phyloP scores from a whole-genome alignment of 1,139 yeast species.

The Yamadazyma buinensis region DNA sequence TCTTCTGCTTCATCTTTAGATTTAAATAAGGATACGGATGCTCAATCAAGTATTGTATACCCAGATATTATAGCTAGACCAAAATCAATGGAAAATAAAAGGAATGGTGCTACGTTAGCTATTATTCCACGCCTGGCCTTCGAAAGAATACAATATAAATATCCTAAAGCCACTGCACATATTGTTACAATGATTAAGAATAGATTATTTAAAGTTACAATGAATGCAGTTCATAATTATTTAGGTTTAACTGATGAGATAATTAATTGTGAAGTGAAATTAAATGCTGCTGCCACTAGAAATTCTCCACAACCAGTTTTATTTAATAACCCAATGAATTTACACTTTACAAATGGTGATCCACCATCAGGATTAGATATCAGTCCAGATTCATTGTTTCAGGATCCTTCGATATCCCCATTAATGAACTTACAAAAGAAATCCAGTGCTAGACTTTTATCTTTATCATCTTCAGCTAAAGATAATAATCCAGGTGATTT shows the following conservation, averaged over 20 bases:
- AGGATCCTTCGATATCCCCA: conserved; percentile 5
- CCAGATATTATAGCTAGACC: conserved; percentile 54
- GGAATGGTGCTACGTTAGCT: conserved; percentile 72
- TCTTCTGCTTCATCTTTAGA: conserved; percentile 15
- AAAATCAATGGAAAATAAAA: conserved; percentile 21
- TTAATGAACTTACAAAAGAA: conserved; percentile 1
- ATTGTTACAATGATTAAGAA: conserved; percentile 91
- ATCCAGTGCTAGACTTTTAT: conserved; percentile 57
- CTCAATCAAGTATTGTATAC: not conserved
- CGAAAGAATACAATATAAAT: conserved; percentile 63
- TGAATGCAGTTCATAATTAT: conserved; percentile 84
- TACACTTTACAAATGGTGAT: conserved; percentile 13
- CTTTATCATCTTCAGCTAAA: conserved; percentile 55
- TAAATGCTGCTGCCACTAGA: conserved; percentile 48
- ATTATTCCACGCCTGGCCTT: conserved; percentile 87
- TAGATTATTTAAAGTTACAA: conserved; percentile 82
- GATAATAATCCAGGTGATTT: conserved; percentile 79
- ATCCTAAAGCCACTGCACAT: conserved; percentile 89
- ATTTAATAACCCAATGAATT: conserved; percentile 50
- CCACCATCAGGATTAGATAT: not conserved
- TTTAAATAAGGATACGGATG: conserved; percentile 6
- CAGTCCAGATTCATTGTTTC: conserved; percentile 2
- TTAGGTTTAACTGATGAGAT: conserved; percentile 82
- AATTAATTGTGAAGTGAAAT: conserved; percentile 65
- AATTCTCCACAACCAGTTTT: conserved; percentile 40